phyloP scores from a whole-genome alignment of 1,139 yeast genomes.

The Hanseniaspora sp. region DNA sequence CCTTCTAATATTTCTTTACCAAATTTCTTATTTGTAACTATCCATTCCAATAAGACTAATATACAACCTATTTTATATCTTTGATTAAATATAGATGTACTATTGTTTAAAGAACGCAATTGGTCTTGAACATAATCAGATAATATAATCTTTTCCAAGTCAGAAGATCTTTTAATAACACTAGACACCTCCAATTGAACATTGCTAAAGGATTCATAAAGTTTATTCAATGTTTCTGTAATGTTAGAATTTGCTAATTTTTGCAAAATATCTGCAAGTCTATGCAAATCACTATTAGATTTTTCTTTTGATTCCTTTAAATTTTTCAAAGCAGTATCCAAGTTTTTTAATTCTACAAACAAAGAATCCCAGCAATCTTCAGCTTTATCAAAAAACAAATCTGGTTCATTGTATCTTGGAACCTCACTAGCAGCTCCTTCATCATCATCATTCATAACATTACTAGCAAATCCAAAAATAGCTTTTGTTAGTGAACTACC shows the following conservation, averaged over 20 bases:
- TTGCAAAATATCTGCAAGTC: constrained; percentile 43
- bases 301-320: constrained; percentile 71
- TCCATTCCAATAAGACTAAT: constrained; percentile 47
- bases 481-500: constrained; percentile 20
- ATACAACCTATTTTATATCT: constrained; percentile 60
- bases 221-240: constrained; percentile 51
- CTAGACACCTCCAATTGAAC: constrained; percentile 64
- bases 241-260: constrained; percentile 67
- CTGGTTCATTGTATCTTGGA: constrained; percentile 64
- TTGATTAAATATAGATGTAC: constrained; percentile 63
- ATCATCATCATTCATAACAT: constrained; percentile 46
- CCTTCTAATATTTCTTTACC: constrained; percentile 48
- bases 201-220: constrained; percentile 56
- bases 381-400: constrained; percentile 62
- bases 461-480: constrained; percentile 32
- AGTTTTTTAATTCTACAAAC: constrained; percentile 60
- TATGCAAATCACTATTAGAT: constrained; percentile 54
- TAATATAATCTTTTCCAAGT: constrained; percentile 77
- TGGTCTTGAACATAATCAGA: constrained; percentile 87
- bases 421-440: constrained; percentile 25
- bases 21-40: constrained; percentile 37
- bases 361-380: constrained; percentile 58
- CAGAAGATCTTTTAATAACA: constrained; percentile 62
- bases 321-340: constrained; percentile 61
- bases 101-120: constrained; percentile 62